Percentiles rank a stretch among this genome's conserved stretches.
These are phyloP conservation scores for Pseudocercospora fijiensis DNA, from an alignment of 2,329 filamentous ascomycete genomes.

Conservation along the genomic window DNA sequence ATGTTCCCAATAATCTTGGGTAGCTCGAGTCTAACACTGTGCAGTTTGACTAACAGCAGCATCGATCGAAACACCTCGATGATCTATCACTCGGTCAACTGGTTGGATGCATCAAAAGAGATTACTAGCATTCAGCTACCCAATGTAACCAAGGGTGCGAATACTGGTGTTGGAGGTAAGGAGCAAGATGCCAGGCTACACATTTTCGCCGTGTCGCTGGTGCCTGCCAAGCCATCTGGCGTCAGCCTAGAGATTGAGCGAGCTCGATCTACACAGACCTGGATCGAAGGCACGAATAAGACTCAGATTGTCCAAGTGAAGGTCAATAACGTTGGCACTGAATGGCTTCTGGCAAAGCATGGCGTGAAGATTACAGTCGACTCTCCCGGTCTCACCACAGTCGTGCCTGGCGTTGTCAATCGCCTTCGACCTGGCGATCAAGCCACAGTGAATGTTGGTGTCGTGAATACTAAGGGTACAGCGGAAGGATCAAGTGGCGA, in stretches of 20 bases:
- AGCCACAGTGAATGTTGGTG: constrained; percentile 41
- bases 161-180: constrained; percentile 36
- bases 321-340: constrained; percentile 42
- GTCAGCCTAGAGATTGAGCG: constrained; percentile 40
- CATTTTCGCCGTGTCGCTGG: constrained; percentile 43
- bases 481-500: constrained; percentile 34
- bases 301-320: constrained; percentile 43
- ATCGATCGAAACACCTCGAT: constrained; percentile 44
- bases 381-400: constrained; percentile 38
- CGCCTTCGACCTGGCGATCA: constrained; percentile 45
- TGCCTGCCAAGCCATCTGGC: constrained; percentile 32
- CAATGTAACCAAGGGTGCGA: constrained; percentile 39
- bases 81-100: constrained; percentile 44
- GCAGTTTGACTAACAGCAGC: constrained; percentile 35
- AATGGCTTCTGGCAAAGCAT: constrained; percentile 39
- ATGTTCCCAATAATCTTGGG: neutral
- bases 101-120: constrained; percentile 44
- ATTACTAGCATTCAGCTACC: constrained; percentile 40
- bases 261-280: constrained; percentile 45
- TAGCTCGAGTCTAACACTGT: neutral
- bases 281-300: constrained; percentile 43
- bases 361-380: constrained; percentile 39
- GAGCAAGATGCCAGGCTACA: constrained; percentile 38
- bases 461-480: constrained; percentile 37
- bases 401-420: constrained; percentile 40